Evolutionary conservation across 2,329 filamentous ascomycete genomes (phyloP).

Genomic region (Xylariaceae sp.): DNA sequence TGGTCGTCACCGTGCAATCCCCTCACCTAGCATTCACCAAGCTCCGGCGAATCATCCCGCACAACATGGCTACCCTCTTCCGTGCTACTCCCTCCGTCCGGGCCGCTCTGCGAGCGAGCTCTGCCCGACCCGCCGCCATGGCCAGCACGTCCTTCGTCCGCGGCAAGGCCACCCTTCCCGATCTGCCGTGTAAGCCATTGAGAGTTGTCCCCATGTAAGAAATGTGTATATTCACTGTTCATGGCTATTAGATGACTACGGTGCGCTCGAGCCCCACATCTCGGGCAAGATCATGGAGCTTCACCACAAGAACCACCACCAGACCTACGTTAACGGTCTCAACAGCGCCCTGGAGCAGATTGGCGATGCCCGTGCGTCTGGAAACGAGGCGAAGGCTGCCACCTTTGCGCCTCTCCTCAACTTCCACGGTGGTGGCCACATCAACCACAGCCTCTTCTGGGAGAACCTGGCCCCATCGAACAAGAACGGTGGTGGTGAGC

Average conservation of each 20-base stretch:
- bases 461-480: constrained; percentile 54
- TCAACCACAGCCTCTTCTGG: constrained; percentile 66
- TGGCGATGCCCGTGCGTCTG: constrained; percentile 50
- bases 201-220: background rate
- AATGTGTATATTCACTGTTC: background rate
- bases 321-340: constrained; percentile 74
- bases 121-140: constrained; percentile 54
- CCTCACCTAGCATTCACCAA: too few species aligned
- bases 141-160: constrained; percentile 73
- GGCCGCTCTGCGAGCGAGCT: constrained; percentile 63
- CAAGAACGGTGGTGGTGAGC: constrained; percentile 40
- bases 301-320: constrained; percentile 77
- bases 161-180: constrained; percentile 88
- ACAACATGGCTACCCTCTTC: constrained; percentile 70
- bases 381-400: constrained; percentile 37
- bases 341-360: constrained; percentile 67
- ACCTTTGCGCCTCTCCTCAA: constrained; percentile 42
- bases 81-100: constrained; percentile 63
- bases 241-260: constrained; percentile 73
- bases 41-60: constrained; percentile 2
- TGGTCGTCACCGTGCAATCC: too few species aligned
- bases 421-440: constrained; percentile 63
- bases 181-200: constrained; percentile 64
- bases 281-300: constrained; percentile 81
- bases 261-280: constrained; percentile 76